Conservation (phyloP, 495 filamentous ascomycete genomes). For the Cairneyella variabilis region DNA sequence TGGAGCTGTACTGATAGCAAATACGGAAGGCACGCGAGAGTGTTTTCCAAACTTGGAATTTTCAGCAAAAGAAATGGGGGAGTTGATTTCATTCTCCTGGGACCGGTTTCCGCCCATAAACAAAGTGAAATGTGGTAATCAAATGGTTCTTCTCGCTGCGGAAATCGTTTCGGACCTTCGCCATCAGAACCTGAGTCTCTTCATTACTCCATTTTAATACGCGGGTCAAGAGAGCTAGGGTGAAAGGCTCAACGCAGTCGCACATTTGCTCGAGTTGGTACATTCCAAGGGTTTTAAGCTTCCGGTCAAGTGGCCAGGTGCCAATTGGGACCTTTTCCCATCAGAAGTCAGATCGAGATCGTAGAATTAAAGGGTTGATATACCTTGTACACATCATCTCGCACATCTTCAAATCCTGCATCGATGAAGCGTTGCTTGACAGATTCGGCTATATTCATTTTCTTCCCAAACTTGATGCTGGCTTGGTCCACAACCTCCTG, state of each 20-base stretch:
- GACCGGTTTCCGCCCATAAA: constrained; percentile 9
- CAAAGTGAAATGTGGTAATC: constrained; percentile 2
- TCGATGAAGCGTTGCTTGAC: not conserved
- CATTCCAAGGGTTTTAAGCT: constrained; percentile 39
- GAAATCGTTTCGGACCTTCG: constrained; percentile 1
- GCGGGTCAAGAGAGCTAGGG: constrained; percentile 32
- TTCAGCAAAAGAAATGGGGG: no score
- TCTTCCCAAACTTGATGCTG: not conserved
- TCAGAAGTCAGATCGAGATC: not conserved
- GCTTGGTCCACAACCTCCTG: not conserved
- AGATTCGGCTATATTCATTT: not conserved
- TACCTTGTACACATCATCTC: not conserved
- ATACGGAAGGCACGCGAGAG: no score
- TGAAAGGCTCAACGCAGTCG: constrained; percentile 41
- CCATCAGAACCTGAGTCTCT: constrained; percentile 4
- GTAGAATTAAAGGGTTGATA: not conserved
- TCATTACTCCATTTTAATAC: not conserved
- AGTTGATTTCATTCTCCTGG: no score
- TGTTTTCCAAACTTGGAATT: no score
- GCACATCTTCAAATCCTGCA: not conserved
- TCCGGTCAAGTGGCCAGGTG: constrained; percentile 38
- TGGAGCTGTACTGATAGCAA: no score
- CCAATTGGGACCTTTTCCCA: constrained; percentile 31
- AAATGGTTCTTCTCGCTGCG: not conserved
- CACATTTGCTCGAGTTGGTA: constrained; percentile 44